A percentile compares a stretch with the other conserved stretches of the same genome.
These are phyloP conservation scores for Paralagenidium karlingii DNA, from an alignment of 352 stramenopile genomes.

Conservation along the genomic window DNA sequence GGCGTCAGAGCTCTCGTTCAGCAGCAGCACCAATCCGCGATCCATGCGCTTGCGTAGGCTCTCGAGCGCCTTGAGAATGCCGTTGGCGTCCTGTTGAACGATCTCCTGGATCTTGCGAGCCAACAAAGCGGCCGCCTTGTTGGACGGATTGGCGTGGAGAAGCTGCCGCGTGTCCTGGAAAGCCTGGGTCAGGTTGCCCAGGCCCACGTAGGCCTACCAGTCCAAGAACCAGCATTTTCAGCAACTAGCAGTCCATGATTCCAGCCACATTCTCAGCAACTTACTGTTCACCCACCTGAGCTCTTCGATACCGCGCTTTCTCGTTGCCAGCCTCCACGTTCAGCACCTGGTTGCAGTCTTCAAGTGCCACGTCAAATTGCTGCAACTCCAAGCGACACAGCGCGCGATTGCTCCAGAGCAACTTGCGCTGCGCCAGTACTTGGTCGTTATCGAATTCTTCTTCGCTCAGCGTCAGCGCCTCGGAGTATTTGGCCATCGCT, in stretches of 20 bases:
- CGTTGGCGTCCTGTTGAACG: conserved; percentile 56
- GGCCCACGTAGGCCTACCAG: conserved; percentile 44
- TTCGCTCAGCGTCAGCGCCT: conserved; percentile 20
- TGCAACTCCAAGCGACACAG: conserved; percentile 55
- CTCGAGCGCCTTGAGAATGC: conserved; percentile 70
- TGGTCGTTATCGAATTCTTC: conserved; percentile 7
- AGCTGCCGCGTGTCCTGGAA: conserved; percentile 64
- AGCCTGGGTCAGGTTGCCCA: conserved; percentile 49
- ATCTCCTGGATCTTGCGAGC: conserved; percentile 64
- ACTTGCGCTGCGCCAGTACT: conserved; percentile 19
- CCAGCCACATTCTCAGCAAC: no score
- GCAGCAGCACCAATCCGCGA: conserved; percentile 7
- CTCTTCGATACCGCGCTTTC: conserved; percentile 69
- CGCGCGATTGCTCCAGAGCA: conserved; percentile 72
- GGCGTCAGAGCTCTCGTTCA: conserved; percentile 19
- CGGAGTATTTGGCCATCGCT: conserved; percentile 54
- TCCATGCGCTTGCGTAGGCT: conserved; percentile 18
- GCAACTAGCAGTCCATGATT: no score
- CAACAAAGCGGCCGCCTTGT: conserved; percentile 59
- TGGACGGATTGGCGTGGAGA: conserved; percentile 50
- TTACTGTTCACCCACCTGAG: no score
- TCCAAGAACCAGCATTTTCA: no score
- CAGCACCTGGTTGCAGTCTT: conserved; percentile 43
- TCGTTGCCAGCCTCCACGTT: conserved; percentile 34
- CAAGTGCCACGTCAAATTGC: conserved; percentile 31